Conservation (phyloP, 1,139 yeast genomes). For the Arxiozyma slooffiae region DNA sequence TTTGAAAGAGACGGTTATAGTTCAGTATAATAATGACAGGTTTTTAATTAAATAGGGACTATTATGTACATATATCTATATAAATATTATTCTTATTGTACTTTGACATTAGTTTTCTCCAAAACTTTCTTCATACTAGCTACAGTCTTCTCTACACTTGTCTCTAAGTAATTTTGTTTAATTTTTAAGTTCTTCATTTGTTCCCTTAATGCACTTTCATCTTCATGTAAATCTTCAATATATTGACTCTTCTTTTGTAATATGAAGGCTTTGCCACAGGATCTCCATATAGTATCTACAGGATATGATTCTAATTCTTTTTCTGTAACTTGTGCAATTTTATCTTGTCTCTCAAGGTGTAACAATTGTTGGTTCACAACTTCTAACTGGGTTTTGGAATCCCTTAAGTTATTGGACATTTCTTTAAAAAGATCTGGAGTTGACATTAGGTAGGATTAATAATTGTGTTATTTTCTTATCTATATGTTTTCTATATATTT, state of each 20-base stretch:
- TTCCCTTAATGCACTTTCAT: slow-evolving; percentile 47
- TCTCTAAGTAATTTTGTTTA: slow-evolving; percentile 63
- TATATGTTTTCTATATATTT: slow-evolving; percentile 31
- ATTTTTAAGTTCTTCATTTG: slow-evolving; percentile 52
- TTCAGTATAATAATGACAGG: slow-evolving; percentile 49
- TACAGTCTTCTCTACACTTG: slow-evolving; percentile 66
- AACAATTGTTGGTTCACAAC: slow-evolving; percentile 52
- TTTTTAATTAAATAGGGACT: slow-evolving; percentile 12
- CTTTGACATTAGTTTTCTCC: slow-evolving; percentile 4
- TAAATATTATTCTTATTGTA: slow-evolving; percentile 1
- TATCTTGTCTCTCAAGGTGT: slow-evolving; percentile 47
- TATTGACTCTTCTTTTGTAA: slow-evolving; percentile 38
- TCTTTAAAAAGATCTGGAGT: slow-evolving; percentile 35
- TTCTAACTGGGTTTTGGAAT: slow-evolving; percentile 52
- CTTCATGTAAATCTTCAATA: slow-evolving; percentile 39
- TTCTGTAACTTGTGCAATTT: slow-evolving; percentile 47
- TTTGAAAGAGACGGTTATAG: slow-evolving; percentile 74
- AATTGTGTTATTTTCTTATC: too few relatives aligned
- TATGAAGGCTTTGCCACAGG: slow-evolving; percentile 71
- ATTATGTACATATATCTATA: background rate
- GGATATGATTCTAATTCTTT: slow-evolving; percentile 41
- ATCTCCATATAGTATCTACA: slow-evolving; percentile 60
- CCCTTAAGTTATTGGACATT: slow-evolving; percentile 53
- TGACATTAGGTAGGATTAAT: slow-evolving; percentile 10
- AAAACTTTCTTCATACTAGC: slow-evolving; percentile 40